phyloP scores from a whole-genome alignment of 139 green algal genomes.

The Coelastrella sp. region DNA sequence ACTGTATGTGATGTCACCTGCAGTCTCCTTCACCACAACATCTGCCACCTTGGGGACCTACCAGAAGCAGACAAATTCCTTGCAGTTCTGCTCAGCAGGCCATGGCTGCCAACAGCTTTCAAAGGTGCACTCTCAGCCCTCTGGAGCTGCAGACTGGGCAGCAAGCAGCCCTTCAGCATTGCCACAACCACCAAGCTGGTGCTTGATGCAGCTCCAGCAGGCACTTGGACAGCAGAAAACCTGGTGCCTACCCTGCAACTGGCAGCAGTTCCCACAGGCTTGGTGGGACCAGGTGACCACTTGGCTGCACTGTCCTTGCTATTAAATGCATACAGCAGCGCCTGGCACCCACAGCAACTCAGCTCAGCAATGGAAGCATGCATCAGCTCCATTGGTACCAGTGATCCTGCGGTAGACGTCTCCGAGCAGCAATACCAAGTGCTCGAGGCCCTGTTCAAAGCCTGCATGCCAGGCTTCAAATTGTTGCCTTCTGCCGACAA shows the following conservation, averaged over 20 bases:
- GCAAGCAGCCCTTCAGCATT: slow-evolving; percentile 1
- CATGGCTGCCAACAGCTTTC: slow-evolving; percentile 13
- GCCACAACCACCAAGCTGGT: background rate
- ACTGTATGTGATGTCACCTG: background rate
- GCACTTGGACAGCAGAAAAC: background rate
- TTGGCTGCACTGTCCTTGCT: background rate
- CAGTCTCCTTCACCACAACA: background rate
- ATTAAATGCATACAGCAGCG: background rate
- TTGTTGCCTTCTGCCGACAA: background rate
- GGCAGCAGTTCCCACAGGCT: background rate
- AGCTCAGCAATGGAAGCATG: background rate
- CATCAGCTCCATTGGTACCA: background rate
- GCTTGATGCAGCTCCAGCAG: background rate
- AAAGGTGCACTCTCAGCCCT: background rate
- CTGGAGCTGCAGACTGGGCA: background rate
- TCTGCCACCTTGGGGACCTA: background rate
- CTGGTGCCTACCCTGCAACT: background rate
- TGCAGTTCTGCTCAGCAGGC: background rate
- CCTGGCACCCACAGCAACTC: background rate
- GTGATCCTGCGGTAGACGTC: background rate
- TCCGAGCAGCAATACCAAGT: background rate
- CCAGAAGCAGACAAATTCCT: background rate
- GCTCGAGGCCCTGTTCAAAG: background rate
- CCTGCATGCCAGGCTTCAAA: background rate
- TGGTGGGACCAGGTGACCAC: background rate